These are phyloP conservation scores for Daldinia sp. DNA, from an alignment of 2,329 filamentous ascomycete genomes.

Conservation along the genomic window DNA sequence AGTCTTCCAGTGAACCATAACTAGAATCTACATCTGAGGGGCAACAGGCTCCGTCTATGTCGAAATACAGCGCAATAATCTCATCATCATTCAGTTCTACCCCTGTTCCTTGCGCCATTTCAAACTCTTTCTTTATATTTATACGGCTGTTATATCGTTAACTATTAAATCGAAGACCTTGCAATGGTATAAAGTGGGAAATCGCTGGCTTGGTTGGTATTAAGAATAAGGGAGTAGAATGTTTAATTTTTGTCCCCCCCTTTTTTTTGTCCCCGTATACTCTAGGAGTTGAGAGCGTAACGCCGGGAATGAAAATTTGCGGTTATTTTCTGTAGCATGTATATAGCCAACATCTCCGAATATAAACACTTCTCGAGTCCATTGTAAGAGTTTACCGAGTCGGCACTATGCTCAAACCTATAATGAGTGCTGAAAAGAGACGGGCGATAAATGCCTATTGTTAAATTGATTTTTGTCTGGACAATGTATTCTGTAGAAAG, in stretches of 20 bases:
- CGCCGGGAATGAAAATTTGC: not conserved
- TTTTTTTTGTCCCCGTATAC: not conserved
- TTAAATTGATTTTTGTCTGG: not conserved
- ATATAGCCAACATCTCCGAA: not conserved
- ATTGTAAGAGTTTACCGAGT: not conserved
- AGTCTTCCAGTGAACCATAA: not conserved
- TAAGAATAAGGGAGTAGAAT: not conserved
- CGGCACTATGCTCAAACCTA: not conserved
- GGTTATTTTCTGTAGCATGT: not conserved
- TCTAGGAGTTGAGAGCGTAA: not conserved
- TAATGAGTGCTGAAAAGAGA: not conserved
- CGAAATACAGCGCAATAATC: conserved; percentile 27
- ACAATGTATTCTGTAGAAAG: not conserved
- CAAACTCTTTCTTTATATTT: not conserved
- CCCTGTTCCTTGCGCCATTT: not conserved
- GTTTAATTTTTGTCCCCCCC: not conserved
- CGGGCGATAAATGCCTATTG: not conserved
- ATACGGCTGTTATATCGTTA: no score
- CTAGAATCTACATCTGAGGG: not conserved
- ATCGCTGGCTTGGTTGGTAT: not conserved
- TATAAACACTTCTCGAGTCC: not conserved
- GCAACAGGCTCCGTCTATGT: conserved; percentile 22
- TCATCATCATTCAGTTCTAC: not conserved
- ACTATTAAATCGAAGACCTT: not conserved
- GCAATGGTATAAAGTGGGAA: not conserved